phyloP scores from a whole-genome alignment of 352 stramenopile genomes.

The Phytophthora melonis region DNA sequence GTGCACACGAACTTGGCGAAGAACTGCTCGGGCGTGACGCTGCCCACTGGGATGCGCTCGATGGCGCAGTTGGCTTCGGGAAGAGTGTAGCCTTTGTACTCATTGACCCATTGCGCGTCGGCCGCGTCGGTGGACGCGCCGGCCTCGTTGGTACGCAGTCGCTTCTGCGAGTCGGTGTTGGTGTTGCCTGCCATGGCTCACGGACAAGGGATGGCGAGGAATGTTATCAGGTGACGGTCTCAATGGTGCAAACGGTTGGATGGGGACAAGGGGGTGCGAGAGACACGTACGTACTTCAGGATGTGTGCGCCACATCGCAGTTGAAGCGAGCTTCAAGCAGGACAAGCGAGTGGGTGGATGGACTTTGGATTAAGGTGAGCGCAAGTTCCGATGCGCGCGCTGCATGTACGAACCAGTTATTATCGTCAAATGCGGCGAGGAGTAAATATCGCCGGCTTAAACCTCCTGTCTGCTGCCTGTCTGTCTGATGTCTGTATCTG shows the following conservation, averaged over 20 bases:
- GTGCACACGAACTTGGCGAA: slow-evolving; percentile 82
- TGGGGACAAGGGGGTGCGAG: slow-evolving; percentile 9
- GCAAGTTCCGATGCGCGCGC: slow-evolving; percentile 22
- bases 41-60: slow-evolving; percentile 59
- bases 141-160: slow-evolving; percentile 46
- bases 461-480: slow-evolving; percentile 28
- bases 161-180: slow-evolving; percentile 46
- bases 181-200: slow-evolving; percentile 22
- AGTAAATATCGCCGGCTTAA: slow-evolving; percentile 27
- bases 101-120: slow-evolving; percentile 47
- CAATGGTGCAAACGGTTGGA: slow-evolving; percentile 46
- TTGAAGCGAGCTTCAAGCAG: slow-evolving; percentile 4
- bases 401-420: slow-evolving; percentile 41
- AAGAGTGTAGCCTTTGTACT: slow-evolving; percentile 69
- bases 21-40: slow-evolving; percentile 74
- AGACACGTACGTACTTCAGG: slow-evolving; percentile 1
- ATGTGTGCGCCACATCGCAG: slow-evolving; percentile 4
- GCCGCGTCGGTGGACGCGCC: slow-evolving; percentile 21
- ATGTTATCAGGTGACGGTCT: slow-evolving; percentile 35
- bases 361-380: not conserved
- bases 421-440: slow-evolving; percentile 36
- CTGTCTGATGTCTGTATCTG: slow-evolving; percentile 27
- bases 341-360: not conserved
- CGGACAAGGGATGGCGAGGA: not conserved
- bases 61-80: slow-evolving; percentile 54